Base-by-base conservation (phyloP, 495 filamentous ascomycete species). In the Penicillium herquei region DNA sequence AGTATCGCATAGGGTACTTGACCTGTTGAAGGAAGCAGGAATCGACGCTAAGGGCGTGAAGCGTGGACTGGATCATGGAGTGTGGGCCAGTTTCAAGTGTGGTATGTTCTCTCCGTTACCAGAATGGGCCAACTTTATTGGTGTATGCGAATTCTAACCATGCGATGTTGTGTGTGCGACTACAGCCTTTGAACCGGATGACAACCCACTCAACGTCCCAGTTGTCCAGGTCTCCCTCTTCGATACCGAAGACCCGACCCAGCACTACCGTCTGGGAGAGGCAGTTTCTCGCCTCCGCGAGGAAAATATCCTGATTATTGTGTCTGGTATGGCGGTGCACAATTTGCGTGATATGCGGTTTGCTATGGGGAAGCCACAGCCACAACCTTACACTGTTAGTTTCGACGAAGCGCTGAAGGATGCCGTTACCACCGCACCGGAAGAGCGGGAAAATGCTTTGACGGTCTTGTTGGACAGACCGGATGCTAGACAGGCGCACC, bases 251-350 rank as follows among this genome's bases (percentile, higher is more conserved):
- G 83, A 92, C 54, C 80, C 85, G 12, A 74, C 82, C 49, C 78
- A 83, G 65, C 90, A 94, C 68, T 88, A 88, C 68, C 71, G 73
- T 0, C 80, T 94, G 5, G 91, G 91, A 0, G 75, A 83, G 57
- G 89, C 89, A 10, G 73, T 96, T 4, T 66, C 82, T 2, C 58
- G 70, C 18, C 83, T 95, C 6, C 85, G 91, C 26, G 84, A 88
- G 35, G 83, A 92, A 56, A 82, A 82, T 43, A 80, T 94, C 46
- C 74, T 89, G 33, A 84, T 95, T 45, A 84, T 96, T 41, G 81
- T 82, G 16, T 86, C 88, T 0, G 90, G 91, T n/a, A 92, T 93
- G 90, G 87, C 87, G 1, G 91, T 92, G 18, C 91, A 94, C 64
- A 94, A 94, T 65, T 77, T 92, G 37, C 78, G 84, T n/a, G 89